phyloP scores from a whole-genome alignment of 345 rosid species.

The Pistacia vera region DNA sequence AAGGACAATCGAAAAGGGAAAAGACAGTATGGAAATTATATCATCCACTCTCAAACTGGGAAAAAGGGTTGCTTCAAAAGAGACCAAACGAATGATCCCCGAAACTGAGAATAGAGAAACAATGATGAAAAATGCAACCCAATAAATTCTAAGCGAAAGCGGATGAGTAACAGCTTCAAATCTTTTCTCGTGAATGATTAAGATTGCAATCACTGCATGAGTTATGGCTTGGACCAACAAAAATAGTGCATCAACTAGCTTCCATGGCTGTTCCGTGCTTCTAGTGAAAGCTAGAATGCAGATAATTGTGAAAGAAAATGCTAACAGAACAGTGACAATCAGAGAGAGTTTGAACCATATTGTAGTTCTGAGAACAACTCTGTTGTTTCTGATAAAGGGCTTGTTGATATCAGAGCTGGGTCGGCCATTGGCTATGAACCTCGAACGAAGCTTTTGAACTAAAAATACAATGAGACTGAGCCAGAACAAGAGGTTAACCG shows the following conservation, averaged over 20 bases:
- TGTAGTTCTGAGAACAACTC: constrained; percentile 37
- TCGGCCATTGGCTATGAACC: constrained; percentile 31
- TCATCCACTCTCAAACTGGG: constrained; percentile 54
- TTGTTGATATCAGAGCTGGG: constrained; percentile 44
- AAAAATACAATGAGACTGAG: constrained; percentile 49
- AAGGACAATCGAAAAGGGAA: constrained; percentile 59
- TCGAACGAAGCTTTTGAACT: constrained; percentile 47
- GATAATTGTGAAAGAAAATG: constrained; percentile 43
- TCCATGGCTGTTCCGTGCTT: constrained; percentile 34
- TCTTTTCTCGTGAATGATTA: constrained; percentile 71
- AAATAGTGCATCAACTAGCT: constrained; percentile 47
- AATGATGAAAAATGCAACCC: constrained; percentile 51
- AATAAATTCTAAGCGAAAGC: constrained; percentile 59
- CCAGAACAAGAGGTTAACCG: constrained; percentile 56
- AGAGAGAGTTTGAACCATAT: constrained; percentile 61
- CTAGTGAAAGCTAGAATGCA: constrained; percentile 56
- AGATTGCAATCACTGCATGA: constrained; percentile 56
- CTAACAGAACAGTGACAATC: constrained; percentile 41
- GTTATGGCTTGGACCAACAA: constrained; percentile 82
- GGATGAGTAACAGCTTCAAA: constrained; percentile 67
- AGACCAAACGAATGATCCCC: constrained; percentile 51
- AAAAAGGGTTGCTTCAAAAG: constrained; percentile 26
- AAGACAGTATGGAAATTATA: constrained; percentile 46
- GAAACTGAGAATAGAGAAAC: constrained; percentile 54
- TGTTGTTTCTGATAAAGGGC: constrained; percentile 54